Evolutionary conservation across 2,329 filamentous ascomycete genomes (phyloP).

Genomic region (Exophiala dermatitidis): DNA sequence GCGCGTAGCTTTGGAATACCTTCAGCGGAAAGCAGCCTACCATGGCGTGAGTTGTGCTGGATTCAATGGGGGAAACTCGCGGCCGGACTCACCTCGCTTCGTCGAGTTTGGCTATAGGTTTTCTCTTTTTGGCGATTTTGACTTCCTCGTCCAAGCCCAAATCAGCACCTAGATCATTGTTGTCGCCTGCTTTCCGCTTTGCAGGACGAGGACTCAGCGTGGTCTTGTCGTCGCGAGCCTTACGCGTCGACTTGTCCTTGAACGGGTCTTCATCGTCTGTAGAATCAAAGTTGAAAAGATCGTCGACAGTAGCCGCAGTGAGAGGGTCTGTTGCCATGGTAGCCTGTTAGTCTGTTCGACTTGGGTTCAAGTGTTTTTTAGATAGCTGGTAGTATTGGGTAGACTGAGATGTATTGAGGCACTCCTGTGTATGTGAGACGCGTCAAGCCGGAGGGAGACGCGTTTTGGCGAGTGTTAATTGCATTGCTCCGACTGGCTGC

Average conservation of each 20-base stretch:
- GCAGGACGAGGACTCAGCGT: conserved; percentile 6
- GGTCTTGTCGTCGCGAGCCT: conserved; percentile 24
- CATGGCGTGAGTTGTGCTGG: not conserved
- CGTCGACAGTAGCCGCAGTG: conserved; percentile 50
- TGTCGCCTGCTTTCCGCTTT: conserved; percentile 41
- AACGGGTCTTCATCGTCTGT: conserved; percentile 37
- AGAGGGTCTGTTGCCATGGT: conserved; percentile 23
- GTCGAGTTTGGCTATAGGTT: conserved; percentile 79
- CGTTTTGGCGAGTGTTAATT: conserved; percentile 1
- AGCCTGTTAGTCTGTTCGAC: not conserved
- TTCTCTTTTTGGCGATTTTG: conserved; percentile 67
- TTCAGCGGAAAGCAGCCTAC: conserved; percentile 68
- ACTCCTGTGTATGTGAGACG: not conserved
- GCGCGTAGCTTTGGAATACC: conserved; percentile 75
- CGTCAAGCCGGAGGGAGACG: not conserved
- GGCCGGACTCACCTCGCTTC: conserved; percentile 55
- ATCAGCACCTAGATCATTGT: conserved; percentile 46
- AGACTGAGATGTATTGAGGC: not conserved
- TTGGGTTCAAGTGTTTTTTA: not conserved
- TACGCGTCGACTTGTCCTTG: conserved; percentile 22
- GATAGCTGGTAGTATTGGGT: not conserved
- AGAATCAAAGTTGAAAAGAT: conserved; percentile 67
- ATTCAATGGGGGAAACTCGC: not conserved
- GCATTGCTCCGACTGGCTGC: conserved; percentile 7
- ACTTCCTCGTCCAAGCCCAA: conserved; percentile 84